Conservation (phyloP, 148 eudicot species). For the Rhododendron simsii region DNA sequence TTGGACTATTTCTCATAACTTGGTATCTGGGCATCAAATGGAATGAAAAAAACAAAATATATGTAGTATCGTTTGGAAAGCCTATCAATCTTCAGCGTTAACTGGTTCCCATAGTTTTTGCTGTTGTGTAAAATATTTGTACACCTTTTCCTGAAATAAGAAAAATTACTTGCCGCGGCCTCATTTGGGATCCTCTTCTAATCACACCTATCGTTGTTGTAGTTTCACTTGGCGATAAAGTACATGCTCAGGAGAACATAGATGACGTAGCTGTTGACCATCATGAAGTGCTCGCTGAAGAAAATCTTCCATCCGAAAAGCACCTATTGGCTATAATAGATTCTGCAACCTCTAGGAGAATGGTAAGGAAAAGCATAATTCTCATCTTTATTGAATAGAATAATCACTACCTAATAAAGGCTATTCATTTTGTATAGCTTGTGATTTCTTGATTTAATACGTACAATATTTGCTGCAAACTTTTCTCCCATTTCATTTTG, state of each 20-base stretch:
- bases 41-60: not conserved
- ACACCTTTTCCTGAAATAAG: not conserved
- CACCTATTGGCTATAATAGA: slow-evolving; percentile 24
- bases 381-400: not conserved
- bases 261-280: slow-evolving; percentile 24
- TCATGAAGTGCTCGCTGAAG: slow-evolving; percentile 36
- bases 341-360: slow-evolving; percentile 28
- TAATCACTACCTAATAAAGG: not conserved
- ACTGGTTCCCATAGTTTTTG: not conserved
- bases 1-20: not conserved
- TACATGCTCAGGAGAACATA: slow-evolving; percentile 24
- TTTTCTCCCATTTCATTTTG: not conserved
- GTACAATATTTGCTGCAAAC: not conserved
- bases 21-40: not conserved
- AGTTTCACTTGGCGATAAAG: slow-evolving; percentile 38
- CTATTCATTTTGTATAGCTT: not conserved
- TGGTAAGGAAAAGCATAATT: slow-evolving; percentile 33
- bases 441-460: not conserved
- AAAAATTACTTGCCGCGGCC: not conserved
- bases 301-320: slow-evolving; percentile 33
- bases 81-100: not conserved
- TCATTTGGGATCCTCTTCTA: not conserved
- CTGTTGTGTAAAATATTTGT: not conserved
- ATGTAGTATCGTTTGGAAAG: not conserved
- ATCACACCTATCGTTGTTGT: slow-evolving; percentile 20